A percentile compares a stretch with the other conserved stretches of the same genome.
These are phyloP conservation scores for Mycena pura DNA, from an alignment of 768 basidiomycete genomes.

Conservation along the genomic window DNA sequence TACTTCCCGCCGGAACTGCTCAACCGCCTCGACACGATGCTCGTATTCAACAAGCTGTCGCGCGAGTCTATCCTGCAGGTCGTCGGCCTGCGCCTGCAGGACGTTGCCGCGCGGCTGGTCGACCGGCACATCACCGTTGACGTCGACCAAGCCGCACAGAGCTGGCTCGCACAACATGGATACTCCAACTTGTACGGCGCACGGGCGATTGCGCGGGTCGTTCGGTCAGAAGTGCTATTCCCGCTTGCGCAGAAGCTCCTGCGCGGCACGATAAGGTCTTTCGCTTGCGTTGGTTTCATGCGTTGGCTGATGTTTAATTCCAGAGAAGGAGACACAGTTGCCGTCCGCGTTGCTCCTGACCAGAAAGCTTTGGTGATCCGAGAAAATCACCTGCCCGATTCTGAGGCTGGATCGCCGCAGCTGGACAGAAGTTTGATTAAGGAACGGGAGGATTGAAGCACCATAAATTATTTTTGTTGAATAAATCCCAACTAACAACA, in stretches of 20 bases:
- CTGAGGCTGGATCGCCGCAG: constrained; percentile 16
- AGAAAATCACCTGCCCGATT: constrained; percentile 68
- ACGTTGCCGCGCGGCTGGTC: constrained; percentile 72
- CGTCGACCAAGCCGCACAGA: constrained; percentile 63
- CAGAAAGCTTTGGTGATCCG: constrained; percentile 54
- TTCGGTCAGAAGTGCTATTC: constrained; percentile 81
- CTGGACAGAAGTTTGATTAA: not conserved
- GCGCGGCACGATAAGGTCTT: constrained; percentile 76
- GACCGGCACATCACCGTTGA: constrained; percentile 74
- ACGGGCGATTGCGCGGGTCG: constrained; percentile 85
- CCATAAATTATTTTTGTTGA: not conserved
- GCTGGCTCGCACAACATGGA: constrained; percentile 77
- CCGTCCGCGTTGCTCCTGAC: constrained; percentile 54
- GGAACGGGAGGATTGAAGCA: not conserved
- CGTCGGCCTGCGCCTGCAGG: constrained; percentile 75
- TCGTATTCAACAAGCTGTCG: constrained; percentile 92
- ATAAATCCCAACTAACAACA: not conserved
- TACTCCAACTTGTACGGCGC: constrained; percentile 90
- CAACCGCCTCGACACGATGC: constrained; percentile 86
- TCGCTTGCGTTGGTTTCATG: not conserved
- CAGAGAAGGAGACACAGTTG: constrained; percentile 74
- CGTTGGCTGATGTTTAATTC: not conserved
- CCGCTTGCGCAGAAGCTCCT: constrained; percentile 83
- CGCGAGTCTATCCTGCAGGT: constrained; percentile 76
- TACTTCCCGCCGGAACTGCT: constrained; percentile 92